Percentiles rank a stretch among this genome's conserved stretches.
Evolutionary conservation across 179 eudicot genomes (phyloP).

Genomic region (Nepenthes alata): DNA sequence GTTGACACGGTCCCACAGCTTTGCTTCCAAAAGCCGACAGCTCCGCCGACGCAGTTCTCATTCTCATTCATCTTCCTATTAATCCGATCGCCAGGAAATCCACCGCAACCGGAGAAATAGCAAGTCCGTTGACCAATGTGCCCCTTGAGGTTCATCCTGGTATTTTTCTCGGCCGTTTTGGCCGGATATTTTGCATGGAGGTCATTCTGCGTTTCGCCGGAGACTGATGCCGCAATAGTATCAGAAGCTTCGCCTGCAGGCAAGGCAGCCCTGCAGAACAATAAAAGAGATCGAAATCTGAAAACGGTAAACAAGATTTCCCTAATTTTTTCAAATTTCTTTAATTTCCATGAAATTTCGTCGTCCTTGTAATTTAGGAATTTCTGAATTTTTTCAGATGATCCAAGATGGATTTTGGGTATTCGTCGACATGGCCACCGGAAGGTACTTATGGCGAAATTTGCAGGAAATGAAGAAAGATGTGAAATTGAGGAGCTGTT

Average conservation of each 20-base stretch:
- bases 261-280: constrained; percentile 11
- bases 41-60: no score
- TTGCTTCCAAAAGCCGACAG: no score
- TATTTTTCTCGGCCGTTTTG: constrained; percentile 62
- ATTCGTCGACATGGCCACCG: constrained; percentile 78
- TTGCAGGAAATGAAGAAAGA: constrained; percentile 34
- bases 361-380: constrained; percentile 1
- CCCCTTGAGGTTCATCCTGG: constrained; percentile 63
- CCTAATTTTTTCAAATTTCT: neutral
- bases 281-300: constrained; percentile 17
- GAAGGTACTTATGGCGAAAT: constrained; percentile 66
- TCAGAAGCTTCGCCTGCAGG: constrained; percentile 16
- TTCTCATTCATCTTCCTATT: no score
- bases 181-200: constrained; percentile 74
- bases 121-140: constrained; percentile 29
- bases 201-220: constrained; percentile 27
- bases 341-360: neutral
- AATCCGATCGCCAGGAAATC: no score
- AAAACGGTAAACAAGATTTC: constrained; percentile 25
- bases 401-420: constrained; percentile 52
- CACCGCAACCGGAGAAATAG: neutral
- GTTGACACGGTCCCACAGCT: no score
- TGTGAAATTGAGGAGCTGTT: constrained; percentile 26
- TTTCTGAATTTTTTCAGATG: constrained; percentile 19
- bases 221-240: constrained; percentile 3